Base-by-base conservation (phyloP, 768 basidiomycete genomes). In the Psilocybe tampanensis region DNA sequence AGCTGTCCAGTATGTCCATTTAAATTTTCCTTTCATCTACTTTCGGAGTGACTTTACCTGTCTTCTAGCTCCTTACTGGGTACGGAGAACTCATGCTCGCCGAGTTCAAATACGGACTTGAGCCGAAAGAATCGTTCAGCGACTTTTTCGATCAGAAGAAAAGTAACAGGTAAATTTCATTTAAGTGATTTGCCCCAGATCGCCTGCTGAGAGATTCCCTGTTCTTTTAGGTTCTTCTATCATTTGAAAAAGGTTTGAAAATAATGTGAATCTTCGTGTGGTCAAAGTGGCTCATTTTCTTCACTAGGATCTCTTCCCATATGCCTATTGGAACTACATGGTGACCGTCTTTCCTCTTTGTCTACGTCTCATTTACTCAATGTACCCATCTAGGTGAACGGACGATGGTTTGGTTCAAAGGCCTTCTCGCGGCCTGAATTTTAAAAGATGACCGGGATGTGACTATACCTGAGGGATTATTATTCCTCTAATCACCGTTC, bases 21-120 rank as follows among this genome's bases (percentile, higher is more conserved):
- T 53, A 17, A 39, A 52, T 45, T 8, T 43, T 42, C 29, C 44
- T 47, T 57, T 45, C 32, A 56, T 6, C 54, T 48, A 17, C 34
- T 39, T 26, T 44, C 48, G 53, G 13, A 61, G 54, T 29, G 17
- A 34, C 18, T 47, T 24, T 13, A 17, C 26, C 64, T 23, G 56
- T 57, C 9, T 58, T 42, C 56, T 36, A 92, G 90, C 78, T 93
- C 8, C 76, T 93, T 60, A 92, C 90, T 43, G 90, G 89, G 24
- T 92, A 93, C 63, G 90, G 89, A 17, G 80, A 90, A 72, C 71
- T 92, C 41, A 82, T 98, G 85, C 80, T 98, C 52, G 89, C 92
- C 23, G 95, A 98, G 72, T 98, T 98, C 81, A 92, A 91, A 70
- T 99, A 98, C 71, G 95, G 92, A 15, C 74, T 88, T 1, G 83